These are phyloP conservation scores for Conticribra weissflogii DNA, from an alignment of 108 stramenopile species.

Conservation along the genomic window DNA sequence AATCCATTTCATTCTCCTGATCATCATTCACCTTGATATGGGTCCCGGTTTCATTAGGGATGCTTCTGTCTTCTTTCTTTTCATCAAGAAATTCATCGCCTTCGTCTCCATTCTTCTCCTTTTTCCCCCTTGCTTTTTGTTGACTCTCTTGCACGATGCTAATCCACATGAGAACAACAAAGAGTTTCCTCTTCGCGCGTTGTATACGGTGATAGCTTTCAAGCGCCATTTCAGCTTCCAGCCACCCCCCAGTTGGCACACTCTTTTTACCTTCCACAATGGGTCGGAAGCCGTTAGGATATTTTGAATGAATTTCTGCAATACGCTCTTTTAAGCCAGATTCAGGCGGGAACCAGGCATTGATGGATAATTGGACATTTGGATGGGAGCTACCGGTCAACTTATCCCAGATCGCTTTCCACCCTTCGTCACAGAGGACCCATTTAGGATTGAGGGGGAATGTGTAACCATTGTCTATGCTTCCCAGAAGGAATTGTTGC, in stretches of 20 bases:
- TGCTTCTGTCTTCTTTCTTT: background rate
- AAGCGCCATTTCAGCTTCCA: conserved; percentile 40
- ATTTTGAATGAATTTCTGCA: conserved; percentile 32
- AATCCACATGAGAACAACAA: conserved; percentile 26
- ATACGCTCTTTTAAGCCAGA: conserved; percentile 47
- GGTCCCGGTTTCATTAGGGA: no score
- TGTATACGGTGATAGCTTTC: conserved; percentile 48
- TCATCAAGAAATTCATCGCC: conserved; percentile 9
- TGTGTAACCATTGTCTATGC: conserved; percentile 63
- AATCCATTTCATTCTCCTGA: no score
- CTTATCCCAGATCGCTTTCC: conserved; percentile 51
- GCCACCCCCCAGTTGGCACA: conserved; percentile 33
- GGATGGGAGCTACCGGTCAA: conserved; percentile 33
- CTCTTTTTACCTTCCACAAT: conserved; percentile 9
- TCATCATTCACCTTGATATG: no score
- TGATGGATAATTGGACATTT: conserved; percentile 48
- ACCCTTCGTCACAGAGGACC: conserved; percentile 52
- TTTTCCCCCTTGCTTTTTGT: conserved; percentile 18
- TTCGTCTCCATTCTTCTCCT: background rate
- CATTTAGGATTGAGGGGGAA: conserved; percentile 73
- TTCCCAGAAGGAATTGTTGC: conserved; percentile 53
- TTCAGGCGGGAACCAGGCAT: conserved; percentile 49
- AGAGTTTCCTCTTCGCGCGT: conserved; percentile 47
- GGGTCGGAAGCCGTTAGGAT: conserved; percentile 41
- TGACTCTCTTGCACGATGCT: conserved; percentile 34